These are phyloP conservation scores for Infundibulicybe gibba DNA, from an alignment of 768 basidiomycete species.

Conservation along the genomic window DNA sequence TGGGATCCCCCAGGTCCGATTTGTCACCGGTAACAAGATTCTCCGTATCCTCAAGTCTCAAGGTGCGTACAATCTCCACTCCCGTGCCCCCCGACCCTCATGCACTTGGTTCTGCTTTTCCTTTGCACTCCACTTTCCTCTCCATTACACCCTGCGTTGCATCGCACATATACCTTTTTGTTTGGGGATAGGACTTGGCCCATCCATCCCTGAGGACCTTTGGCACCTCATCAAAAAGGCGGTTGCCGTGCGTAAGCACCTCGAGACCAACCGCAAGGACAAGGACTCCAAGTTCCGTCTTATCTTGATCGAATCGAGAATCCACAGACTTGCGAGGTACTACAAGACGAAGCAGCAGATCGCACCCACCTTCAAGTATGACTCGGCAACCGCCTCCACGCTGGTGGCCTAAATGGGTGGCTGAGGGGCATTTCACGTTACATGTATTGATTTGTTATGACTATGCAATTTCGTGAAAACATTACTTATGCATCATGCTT, in stretches of 20 bases:
- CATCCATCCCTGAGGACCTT: constrained; percentile 97
- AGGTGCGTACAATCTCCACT: constrained; percentile 48
- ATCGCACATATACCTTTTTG: constrained; percentile 35
- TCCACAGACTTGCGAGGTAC: constrained; percentile 96
- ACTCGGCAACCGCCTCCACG: constrained; percentile 91
- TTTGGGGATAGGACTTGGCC: constrained; percentile 86
- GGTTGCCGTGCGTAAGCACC: constrained; percentile 97
- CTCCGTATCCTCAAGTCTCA: constrained; percentile 95
- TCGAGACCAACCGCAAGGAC: constrained; percentile 97
- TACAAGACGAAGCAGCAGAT: constrained; percentile 99
- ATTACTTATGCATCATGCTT: too few relatives aligned
- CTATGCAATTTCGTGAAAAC: too few relatives aligned
- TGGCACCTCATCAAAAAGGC: constrained; percentile 99
- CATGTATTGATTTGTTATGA: too few relatives aligned
- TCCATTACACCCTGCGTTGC: constrained; percentile 7
- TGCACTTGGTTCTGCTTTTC: constrained; percentile 15
- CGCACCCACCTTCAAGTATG: constrained; percentile 97
- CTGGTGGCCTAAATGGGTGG: constrained; percentile 70
- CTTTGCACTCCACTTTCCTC: constrained; percentile 8
- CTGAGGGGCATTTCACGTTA: too few relatives aligned
- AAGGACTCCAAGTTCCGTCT: constrained; percentile 95
- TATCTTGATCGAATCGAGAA: constrained; percentile 98
- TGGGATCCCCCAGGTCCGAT: constrained; percentile 97
- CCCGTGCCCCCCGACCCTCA: constrained; percentile 15
- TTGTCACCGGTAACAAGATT: constrained; percentile 99